Base-by-base conservation (phyloP, 2,329 filamentous ascomycete genomes). In the Colletotrichum salicis region DNA sequence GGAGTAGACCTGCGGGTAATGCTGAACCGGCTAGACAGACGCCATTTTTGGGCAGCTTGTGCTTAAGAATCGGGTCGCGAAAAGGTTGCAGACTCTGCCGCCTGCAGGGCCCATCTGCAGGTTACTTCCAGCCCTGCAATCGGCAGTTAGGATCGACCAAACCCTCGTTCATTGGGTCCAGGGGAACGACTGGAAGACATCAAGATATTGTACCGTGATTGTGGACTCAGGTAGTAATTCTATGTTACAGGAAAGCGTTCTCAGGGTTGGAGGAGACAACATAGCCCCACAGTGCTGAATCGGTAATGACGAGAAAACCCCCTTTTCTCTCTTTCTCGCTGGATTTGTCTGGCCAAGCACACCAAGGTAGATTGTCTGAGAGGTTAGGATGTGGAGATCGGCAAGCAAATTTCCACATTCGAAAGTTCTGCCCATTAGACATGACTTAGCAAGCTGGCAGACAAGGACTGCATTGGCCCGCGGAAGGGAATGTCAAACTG, bases 161-260 rank as follows among this genome's bases (percentile, higher is more conserved):
- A 22, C 56, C 56, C n/a, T 31, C 54, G 54, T 31, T 35, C 54
- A 29, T 41, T 58, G 12, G n/a, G 33, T 41, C 31, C 54, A 19
- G 19, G 29, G 54, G 29, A 22, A 10, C 27, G 27, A 22, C 27
- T n/a, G 22, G 24, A 58, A 11, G 35, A 8, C 31, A 24, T 19
- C 4, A 8, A 27, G 56, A 27, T 41, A 27, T 29, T 54, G 22
- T 19, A 41, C 31, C 52, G 52, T 65, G 24, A 56, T 48, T 35
- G 62, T 66, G 61, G 67, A 55, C 29, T 66, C 27, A 55, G 31
- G 62, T 70, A 54, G 67, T 60, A 70, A 59, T 61, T 29, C 51
- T 19, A 22, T 33, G 24, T 33, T 35, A 13, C 27, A 60, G 31
- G 27, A 27, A 55, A 24, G 15, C 62, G 27, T 55, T 19, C 35